Conservation (phyloP, 2,329 filamentous ascomycete species). For the Claviceps lovelessii region DNA sequence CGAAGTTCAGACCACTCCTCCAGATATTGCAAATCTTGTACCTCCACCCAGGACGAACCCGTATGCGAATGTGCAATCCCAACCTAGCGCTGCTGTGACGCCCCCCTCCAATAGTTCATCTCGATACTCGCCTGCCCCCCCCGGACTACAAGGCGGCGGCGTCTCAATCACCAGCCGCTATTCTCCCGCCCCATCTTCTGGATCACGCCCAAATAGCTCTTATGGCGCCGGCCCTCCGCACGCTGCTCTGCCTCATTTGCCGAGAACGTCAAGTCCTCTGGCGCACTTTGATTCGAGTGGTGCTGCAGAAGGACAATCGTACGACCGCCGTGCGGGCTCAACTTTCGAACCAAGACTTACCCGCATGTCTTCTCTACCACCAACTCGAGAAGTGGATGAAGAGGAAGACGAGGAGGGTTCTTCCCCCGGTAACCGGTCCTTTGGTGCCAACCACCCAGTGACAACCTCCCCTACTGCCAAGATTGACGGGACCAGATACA, state of each 20-base stretch:
- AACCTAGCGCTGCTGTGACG: constrained; percentile 17
- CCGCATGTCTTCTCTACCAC: constrained; percentile 42
- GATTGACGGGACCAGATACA: constrained; percentile 23
- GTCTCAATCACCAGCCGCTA: constrained; percentile 35
- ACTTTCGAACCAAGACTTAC: constrained; percentile 41
- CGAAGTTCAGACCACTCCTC: constrained; percentile 7
- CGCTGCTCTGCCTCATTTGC: constrained; percentile 41
- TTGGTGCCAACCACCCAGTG: constrained; percentile 12
- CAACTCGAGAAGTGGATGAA: constrained; percentile 49
- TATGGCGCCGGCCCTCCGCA: constrained; percentile 25
- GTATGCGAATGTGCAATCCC: constrained; percentile 33
- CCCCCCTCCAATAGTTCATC: constrained; percentile 22
- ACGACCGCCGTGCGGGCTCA: constrained; percentile 36
- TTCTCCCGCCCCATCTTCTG: constrained; percentile 29
- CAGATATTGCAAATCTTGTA: constrained; percentile 31
- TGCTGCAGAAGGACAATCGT: constrained; percentile 27
- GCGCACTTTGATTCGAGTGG: constrained; percentile 46
- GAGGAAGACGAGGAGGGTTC: constrained; percentile 25
- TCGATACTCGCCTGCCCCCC: constrained; percentile 50
- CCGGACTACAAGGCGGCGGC: constrained; percentile 22
- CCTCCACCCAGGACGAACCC: constrained; percentile 38
- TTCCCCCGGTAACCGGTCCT: constrained; percentile 12
- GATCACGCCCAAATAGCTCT: constrained; percentile 28
- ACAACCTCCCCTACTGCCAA: constrained; percentile 8
- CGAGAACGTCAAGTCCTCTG: constrained; percentile 50